Percentiles rank a stretch among this genome's conserved stretches.
Evolutionary conservation across 2,329 filamentous ascomycete genomes (phyloP).

Genomic region (Aciculosporium take): DNA sequence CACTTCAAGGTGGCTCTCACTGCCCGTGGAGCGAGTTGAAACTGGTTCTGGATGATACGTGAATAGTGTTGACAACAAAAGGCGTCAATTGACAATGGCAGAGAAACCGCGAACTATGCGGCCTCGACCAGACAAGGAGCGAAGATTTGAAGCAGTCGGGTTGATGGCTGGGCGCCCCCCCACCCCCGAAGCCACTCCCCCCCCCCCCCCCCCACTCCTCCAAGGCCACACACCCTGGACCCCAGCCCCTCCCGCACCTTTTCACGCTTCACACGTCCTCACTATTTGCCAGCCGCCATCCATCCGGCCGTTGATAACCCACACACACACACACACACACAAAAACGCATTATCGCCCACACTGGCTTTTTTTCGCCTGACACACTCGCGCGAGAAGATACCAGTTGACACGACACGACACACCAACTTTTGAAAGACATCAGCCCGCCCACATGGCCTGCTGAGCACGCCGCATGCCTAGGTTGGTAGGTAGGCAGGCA

Average conservation of each 20-base stretch:
- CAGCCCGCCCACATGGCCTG: not conserved
- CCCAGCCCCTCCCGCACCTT: constrained; percentile 1
- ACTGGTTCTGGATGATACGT: too few relatives aligned
- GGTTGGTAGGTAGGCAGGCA: not conserved
- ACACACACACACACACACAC: not conserved
- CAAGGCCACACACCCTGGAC: constrained; percentile 1
- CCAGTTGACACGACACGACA: not conserved
- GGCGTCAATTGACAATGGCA: too few relatives aligned
- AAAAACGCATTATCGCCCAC: not conserved
- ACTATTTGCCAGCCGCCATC: constrained; percentile 3
- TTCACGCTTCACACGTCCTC: not conserved
- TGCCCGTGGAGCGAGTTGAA: too few relatives aligned
- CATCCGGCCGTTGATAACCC: not conserved
- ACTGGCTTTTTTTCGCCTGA: not conserved
- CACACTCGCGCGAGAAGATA: not conserved
- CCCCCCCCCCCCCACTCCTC: too few relatives aligned
- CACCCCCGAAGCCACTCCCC: not conserved
- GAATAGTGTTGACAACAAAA: too few relatives aligned
- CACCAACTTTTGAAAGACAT: not conserved
- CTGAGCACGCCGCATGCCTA: not conserved
- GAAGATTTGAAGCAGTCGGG: not conserved
- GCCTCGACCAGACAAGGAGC: not conserved
- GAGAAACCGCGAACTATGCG: too few relatives aligned
- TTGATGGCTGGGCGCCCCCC: constrained; percentile 1
- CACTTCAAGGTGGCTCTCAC: too few relatives aligned